phyloP scores from a whole-genome alignment of 1,139 yeast genomes.

The Eremothecium cymbalariae region DNA sequence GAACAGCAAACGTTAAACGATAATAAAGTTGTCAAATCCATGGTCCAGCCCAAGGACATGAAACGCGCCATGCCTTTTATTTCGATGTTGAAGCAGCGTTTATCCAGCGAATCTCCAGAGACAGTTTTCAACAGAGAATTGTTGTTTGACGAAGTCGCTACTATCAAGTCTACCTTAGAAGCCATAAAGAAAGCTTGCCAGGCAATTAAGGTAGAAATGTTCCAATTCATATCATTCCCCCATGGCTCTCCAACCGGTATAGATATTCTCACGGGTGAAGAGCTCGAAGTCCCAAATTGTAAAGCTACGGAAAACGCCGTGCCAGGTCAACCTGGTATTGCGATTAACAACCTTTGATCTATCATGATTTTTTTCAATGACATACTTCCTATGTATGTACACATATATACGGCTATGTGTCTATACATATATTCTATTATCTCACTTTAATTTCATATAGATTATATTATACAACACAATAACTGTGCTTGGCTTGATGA shows the following conservation, averaged over 20 bases:
- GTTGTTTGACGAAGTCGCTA: slow-evolving; percentile 67
- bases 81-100: slow-evolving; percentile 71
- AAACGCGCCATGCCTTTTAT: slow-evolving; percentile 98
- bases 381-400: no score
- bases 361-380: no score
- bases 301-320: slow-evolving; percentile 76
- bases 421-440: no score
- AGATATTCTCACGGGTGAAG: slow-evolving; percentile 62
- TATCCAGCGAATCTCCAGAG: slow-evolving; percentile 55
- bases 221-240: slow-evolving; percentile 52
- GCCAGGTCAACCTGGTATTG: slow-evolving; percentile 90
- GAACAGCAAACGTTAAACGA: slow-evolving; percentile 55
- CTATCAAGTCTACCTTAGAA: slow-evolving; percentile 47
- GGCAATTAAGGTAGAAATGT: slow-evolving; percentile 41
- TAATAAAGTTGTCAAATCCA: slow-evolving; percentile 50
- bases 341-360: slow-evolving; percentile 48
- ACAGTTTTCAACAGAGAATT: slow-evolving; percentile 83
- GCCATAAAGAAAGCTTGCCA: slow-evolving; percentile 61
- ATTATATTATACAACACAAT: no score
- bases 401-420: no score
- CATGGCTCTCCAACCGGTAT: slow-evolving; percentile 55
- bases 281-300: slow-evolving; percentile 55
- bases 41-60: slow-evolving; percentile 64
- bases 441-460: no score
- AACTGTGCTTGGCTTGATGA: no score